phyloP scores from a whole-genome alignment of 192 early-diverging fungal species.

The Coemansia sp. region DNA sequence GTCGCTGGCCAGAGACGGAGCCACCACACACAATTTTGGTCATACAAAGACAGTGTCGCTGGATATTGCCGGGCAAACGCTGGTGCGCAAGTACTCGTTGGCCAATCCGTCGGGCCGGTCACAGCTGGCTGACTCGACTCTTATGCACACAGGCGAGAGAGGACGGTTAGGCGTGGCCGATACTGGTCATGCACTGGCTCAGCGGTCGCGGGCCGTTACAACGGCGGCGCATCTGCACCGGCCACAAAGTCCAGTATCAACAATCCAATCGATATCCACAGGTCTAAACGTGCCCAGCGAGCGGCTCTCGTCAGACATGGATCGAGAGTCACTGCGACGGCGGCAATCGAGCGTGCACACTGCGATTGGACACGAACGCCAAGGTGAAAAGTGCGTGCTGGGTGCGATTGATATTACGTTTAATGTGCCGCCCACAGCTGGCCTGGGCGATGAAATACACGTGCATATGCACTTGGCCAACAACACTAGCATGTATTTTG shows the following conservation, averaged over 20 bases:
- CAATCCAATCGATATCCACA: conserved; percentile 10
- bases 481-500: conserved; percentile 28
- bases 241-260: conserved; percentile 21
- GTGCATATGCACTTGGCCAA: conserved; percentile 37
- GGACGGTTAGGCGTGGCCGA: background rate
- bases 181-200: background rate
- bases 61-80: conserved; percentile 13
- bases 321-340: conserved; percentile 8
- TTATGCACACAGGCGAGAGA: conserved; percentile 1
- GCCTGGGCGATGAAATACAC: conserved; percentile 25
- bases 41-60: conserved; percentile 24
- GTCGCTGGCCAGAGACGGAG: background rate
- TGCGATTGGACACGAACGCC: background rate
- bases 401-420: conserved; percentile 35
- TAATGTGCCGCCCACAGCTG: conserved; percentile 33
- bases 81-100: conserved; percentile 13
- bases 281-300: background rate
- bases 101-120: background rate
- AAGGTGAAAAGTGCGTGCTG: background rate
- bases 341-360: conserved; percentile 3
- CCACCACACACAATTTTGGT: background rate
- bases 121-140: background rate
- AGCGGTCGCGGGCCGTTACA: conserved; percentile 27
- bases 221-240: background rate
- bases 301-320: conserved; percentile 7